Base-by-base conservation (phyloP, 257 asterid genomes). In the Primulina huaijiensis region DNA sequence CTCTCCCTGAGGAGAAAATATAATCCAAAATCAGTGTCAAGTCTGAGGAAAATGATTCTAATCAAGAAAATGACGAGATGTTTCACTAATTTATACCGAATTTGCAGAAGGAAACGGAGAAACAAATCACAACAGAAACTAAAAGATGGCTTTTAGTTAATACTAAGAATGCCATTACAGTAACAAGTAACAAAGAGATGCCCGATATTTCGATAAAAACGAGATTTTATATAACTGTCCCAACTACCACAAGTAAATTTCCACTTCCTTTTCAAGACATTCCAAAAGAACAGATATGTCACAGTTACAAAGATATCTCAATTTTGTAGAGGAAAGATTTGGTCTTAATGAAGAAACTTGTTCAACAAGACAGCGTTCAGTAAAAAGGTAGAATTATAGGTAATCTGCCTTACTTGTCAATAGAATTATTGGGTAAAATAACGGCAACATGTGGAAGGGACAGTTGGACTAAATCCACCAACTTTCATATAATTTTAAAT, bases 391-490 rank as follows among this genome's bases (percentile, higher is more conserved):
- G 27, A 74, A 10, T 7, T 65, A 74, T 72, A 43, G 87, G 82
- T 77, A 62, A 79, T 75, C 81, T 69, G 75, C 74, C 61, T 72
- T 27, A 27, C 30, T 27, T 63, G 33, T 65, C 69, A 75, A 62
- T 53, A 70, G 55, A 73, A 62, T 64, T 70, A 62, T 67, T 70
- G 76, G 62, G 75, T 19, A 78, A 40, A 8, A 62, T 33, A 72
- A 23, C 61, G 74, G 69, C 66, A 75, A 35, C 58, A 68, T 40
- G 33, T 34, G 58, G 68, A 58, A 55, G 70, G 68, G 75, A 76
- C 59, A 79, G 84, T 79, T 79, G 80, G 80, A 79, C 81, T 33
- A 70, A 64, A 33, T 56, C 60, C 76, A 80, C 85, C 89, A 82
- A 85, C 80, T 76, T 74, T 70, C 62, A 77, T 68, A 66, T 65